These are phyloP conservation scores for Calonectria montana DNA, from an alignment of 2,329 filamentous ascomycete species.

Conservation along the genomic window DNA sequence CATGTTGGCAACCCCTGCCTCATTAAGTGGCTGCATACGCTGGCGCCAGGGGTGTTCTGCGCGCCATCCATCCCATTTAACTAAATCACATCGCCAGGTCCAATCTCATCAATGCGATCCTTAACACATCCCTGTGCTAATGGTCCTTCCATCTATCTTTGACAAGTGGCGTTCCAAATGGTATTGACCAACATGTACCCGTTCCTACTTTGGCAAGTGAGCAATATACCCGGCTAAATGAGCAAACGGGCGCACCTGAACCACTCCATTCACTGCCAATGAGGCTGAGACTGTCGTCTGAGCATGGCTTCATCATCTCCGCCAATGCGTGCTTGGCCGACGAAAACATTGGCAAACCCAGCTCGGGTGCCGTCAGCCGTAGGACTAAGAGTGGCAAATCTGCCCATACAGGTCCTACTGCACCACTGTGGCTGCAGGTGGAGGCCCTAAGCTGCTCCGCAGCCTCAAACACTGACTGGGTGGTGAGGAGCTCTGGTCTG, in stretches of 20 bases:
- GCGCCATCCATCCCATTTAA: slow-evolving; percentile 43
- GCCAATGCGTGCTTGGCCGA: neutral
- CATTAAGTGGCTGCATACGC: slow-evolving; percentile 47
- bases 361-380: neutral
- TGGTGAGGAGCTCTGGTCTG: neutral
- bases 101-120: slow-evolving; percentile 40
- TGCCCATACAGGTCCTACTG: neutral
- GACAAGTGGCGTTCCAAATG: slow-evolving; percentile 31
- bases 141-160: slow-evolving; percentile 30
- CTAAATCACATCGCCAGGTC: slow-evolving; percentile 40
- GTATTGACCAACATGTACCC: slow-evolving; percentile 15
- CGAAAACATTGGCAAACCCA: neutral
- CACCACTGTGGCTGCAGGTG: slow-evolving; percentile 8
- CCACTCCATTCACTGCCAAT: neutral
- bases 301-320: slow-evolving; percentile 11
- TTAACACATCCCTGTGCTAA: slow-evolving; percentile 27
- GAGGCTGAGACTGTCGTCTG: slow-evolving; percentile 8
- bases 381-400: neutral
- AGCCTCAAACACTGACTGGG: neutral
- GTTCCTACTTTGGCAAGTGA: slow-evolving; percentile 3
- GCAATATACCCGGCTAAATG: slow-evolving; percentile 2
- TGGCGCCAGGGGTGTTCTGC: slow-evolving; percentile 44
- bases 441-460: slow-evolving; percentile 1
- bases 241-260: neutral
- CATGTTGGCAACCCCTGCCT: slow-evolving; percentile 43